phyloP scores from a whole-genome alignment of 768 basidiomycete species.

The Phanerochaete sordida region DNA sequence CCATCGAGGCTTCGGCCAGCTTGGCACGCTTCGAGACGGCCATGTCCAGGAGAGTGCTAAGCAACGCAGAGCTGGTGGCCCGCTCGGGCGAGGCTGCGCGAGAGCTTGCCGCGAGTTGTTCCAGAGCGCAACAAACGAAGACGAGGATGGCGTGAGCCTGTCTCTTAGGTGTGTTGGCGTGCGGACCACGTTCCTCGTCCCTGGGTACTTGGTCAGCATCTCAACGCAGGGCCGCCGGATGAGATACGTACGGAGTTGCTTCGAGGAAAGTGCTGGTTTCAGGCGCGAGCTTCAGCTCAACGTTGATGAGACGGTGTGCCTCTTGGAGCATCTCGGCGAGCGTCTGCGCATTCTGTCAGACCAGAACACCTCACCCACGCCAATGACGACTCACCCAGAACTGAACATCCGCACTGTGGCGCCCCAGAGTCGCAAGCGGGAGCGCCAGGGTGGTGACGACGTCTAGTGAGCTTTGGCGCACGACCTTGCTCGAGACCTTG shows the following conservation, averaged over 20 bases:
- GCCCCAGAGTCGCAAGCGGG: conserved; percentile 63
- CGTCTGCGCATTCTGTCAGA: conserved; percentile 34
- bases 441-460: conserved; percentile 56
- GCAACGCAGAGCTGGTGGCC: conserved; percentile 46
- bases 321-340: conserved; percentile 67
- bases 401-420: conserved; percentile 45
- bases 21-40: conserved; percentile 11
- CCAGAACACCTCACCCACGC: not conserved
- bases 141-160: conserved; percentile 66
- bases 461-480: conserved; percentile 60
- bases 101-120: conserved; percentile 22
- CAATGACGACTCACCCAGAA: conserved; percentile 41
- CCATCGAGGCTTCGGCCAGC: conserved; percentile 14
- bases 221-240: not conserved
- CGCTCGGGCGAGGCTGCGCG: conserved; percentile 22
- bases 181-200: conserved; percentile 54
- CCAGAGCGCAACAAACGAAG: conserved; percentile 56
- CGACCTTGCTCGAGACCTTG: conserved; percentile 65
- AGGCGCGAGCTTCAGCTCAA: conserved; percentile 32
- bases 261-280: conserved; percentile 49
- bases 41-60: conserved; percentile 22
- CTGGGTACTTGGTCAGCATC: conserved; percentile 28
- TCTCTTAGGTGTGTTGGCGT: conserved; percentile 45
- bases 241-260: conserved; percentile 43
- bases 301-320: conserved; percentile 47